phyloP scores from a whole-genome alignment of 225 moss, liverwort and hornwort species.

The Physcomitrellopsis africana region DNA sequence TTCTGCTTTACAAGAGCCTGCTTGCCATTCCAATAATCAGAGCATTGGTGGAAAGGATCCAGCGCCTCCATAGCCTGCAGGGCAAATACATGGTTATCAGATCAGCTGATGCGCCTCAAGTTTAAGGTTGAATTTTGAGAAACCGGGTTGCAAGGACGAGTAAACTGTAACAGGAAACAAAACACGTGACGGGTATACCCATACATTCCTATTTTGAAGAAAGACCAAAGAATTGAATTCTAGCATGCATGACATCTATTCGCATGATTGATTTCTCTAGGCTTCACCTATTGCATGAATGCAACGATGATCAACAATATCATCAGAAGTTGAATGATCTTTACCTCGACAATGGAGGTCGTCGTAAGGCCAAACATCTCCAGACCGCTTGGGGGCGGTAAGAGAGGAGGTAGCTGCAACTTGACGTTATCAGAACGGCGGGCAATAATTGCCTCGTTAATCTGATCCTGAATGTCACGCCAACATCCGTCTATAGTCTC shows the following conservation, averaged over 20 bases:
- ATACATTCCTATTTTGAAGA: neutral
- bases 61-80: slow-evolving; percentile 55
- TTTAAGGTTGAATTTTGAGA: neutral
- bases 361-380: slow-evolving; percentile 49
- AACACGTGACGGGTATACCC: neutral
- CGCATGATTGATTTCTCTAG: neutral
- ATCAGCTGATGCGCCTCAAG: slow-evolving; percentile 2
- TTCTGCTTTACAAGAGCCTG: slow-evolving; percentile 32
- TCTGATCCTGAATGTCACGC: slow-evolving; percentile 29
- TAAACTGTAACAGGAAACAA: neutral
- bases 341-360: slow-evolving; percentile 34
- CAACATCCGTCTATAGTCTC: slow-evolving; percentile 32
- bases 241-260: neutral
- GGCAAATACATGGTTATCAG: slow-evolving; percentile 4
- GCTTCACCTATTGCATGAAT: slow-evolving; percentile 7
- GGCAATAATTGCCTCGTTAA: slow-evolving; percentile 35
- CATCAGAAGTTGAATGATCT: neutral
- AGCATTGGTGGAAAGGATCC: slow-evolving; percentile 48
- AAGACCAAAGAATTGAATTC: neutral
- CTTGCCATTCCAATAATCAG: slow-evolving; percentile 49
- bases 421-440: slow-evolving; percentile 30
- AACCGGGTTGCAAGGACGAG: neutral
- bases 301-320: no score
- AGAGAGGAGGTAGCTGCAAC: slow-evolving; percentile 38
- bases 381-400: slow-evolving; percentile 42